A percentile compares a stretch with the other conserved stretches of the same genome.
phyloP scores from a whole-genome alignment of 352 stramenopile species.

The Thalassiosira oceanica region DNA sequence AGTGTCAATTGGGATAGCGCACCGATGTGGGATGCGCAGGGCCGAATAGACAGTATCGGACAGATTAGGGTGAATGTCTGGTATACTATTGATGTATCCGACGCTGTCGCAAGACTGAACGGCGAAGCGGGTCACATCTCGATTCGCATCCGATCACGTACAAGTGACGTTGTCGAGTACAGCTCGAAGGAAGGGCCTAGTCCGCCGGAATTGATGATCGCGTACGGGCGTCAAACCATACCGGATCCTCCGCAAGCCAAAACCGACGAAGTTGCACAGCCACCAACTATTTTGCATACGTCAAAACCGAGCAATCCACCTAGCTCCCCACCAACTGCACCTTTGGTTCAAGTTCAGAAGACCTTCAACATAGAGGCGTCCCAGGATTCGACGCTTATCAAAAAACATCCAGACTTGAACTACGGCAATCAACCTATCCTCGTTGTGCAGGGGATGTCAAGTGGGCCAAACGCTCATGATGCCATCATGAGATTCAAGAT shows the following conservation, averaged over 20 bases:
- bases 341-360: no score
- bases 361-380: no score
- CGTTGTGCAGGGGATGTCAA: slow-evolving; percentile 17
- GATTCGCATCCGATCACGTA: slow-evolving; percentile 26
- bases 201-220: slow-evolving; percentile 22
- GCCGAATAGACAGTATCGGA: slow-evolving; percentile 21
- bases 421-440: slow-evolving; percentile 10
- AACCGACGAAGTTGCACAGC: no score
- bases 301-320: no score
- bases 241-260: no score
- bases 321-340: no score
- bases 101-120: slow-evolving; percentile 17
- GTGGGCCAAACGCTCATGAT: slow-evolving; percentile 30
- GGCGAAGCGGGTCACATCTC: slow-evolving; percentile 17
- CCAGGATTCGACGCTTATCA: slow-evolving; percentile 25
- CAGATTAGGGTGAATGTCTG: slow-evolving; percentile 17
- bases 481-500: slow-evolving; percentile 33
- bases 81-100: slow-evolving; percentile 40
- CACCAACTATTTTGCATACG: no score
- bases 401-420: slow-evolving; percentile 19
- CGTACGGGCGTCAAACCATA: no score
- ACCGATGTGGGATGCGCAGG: slow-evolving; percentile 3
- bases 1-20: slow-evolving; percentile 37
- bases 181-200: slow-evolving; percentile 36
- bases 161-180: slow-evolving; percentile 20